Base-by-base conservation (phyloP, 75 land plant genomes). In the Pseudotsuga menziesii region DNA sequence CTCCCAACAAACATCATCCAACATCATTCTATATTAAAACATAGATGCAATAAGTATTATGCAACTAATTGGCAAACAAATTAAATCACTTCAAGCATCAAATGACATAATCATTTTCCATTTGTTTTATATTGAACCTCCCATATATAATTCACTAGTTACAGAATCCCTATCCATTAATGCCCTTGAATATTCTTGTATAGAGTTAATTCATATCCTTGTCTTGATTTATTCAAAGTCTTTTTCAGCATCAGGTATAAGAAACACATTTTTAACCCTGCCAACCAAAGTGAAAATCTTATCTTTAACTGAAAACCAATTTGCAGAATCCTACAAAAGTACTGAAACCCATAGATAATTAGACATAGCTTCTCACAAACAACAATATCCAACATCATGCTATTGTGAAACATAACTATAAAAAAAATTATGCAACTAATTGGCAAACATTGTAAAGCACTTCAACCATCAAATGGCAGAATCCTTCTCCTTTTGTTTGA, bases 201-300 rank as follows among this genome's bases (percentile, higher is more conserved):
- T 60, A 58, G 56, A 59, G 63, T 35, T 78, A 22, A 64, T 52
- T 55, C n/a, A 70, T 29, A n/a, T 54, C 48, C 52, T 76, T 62
- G 58, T 75, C 80, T 13, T 81, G 64, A n/a, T 48, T 75, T 61
- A 63, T 44, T 61, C 78, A 3, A 72, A 76, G 14, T 27, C 74
- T 36, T 56, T 22, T 13, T 61, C 59, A n/a, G 64, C 56, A 0
- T 59, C 57, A 64, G 80, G 76, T 16, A 93, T 57, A 22, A 75
- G 72, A 36, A 93, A 70, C 74, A 79, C 89, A 82, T 83, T 82
- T 73, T 82, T 89, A 12, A 83, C 84, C 77, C 94, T 77, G 9
- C 96, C 93, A 25, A 87, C 91, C 11, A 93, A 57, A 56, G 90
- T 86, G 35, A 83, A 77, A 41, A 93, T 83, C 76, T 93, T 92